These are phyloP conservation scores for Entonaema liquescens DNA, from an alignment of 495 filamentous ascomycete species.

Conservation along the genomic window DNA sequence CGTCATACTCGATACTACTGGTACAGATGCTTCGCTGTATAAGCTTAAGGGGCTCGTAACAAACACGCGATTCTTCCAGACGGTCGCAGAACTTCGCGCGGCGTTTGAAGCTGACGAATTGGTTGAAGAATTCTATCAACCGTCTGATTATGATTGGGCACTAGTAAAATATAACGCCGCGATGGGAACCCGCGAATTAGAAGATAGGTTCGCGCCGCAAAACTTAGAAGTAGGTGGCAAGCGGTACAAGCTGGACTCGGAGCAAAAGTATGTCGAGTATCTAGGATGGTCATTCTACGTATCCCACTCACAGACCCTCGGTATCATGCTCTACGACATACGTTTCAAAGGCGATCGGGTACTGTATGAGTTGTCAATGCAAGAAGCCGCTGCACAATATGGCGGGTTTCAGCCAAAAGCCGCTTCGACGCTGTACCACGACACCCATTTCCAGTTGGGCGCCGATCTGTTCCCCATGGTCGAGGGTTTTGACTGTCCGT, in stretches of 20 bases:
- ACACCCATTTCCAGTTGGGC: slow-evolving; percentile 58
- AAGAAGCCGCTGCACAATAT: slow-evolving; percentile 64
- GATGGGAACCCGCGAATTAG: slow-evolving; percentile 50
- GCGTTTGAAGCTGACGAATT: slow-evolving; percentile 53
- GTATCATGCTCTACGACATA: slow-evolving; percentile 61
- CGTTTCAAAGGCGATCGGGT: slow-evolving; percentile 63
- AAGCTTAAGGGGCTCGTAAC: slow-evolving; percentile 50
- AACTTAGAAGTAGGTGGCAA: slow-evolving; percentile 51
- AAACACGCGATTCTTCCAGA: slow-evolving; percentile 47
- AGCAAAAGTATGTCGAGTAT: slow-evolving; percentile 62
- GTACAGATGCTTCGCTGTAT: slow-evolving; percentile 50
- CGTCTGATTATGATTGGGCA: slow-evolving; percentile 45
- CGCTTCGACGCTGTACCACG: slow-evolving; percentile 55
- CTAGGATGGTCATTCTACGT: slow-evolving; percentile 66
- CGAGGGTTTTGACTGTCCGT: slow-evolving; percentile 63
- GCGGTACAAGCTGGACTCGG: slow-evolving; percentile 54
- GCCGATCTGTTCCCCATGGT: slow-evolving; percentile 55
- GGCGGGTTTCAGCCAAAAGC: slow-evolving; percentile 60
- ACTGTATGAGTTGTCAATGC: slow-evolving; percentile 64
- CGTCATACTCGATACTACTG: slow-evolving; percentile 48
- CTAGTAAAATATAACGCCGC: slow-evolving; percentile 47
- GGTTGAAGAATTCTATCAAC: slow-evolving; percentile 42
- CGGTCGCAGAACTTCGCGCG: slow-evolving; percentile 45
- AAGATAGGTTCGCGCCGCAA: slow-evolving; percentile 52
- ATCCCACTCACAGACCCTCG: slow-evolving; percentile 54